Evolutionary conservation across 2,329 filamentous ascomycete species (phyloP).

Genomic region (Penicillium sp.): DNA sequence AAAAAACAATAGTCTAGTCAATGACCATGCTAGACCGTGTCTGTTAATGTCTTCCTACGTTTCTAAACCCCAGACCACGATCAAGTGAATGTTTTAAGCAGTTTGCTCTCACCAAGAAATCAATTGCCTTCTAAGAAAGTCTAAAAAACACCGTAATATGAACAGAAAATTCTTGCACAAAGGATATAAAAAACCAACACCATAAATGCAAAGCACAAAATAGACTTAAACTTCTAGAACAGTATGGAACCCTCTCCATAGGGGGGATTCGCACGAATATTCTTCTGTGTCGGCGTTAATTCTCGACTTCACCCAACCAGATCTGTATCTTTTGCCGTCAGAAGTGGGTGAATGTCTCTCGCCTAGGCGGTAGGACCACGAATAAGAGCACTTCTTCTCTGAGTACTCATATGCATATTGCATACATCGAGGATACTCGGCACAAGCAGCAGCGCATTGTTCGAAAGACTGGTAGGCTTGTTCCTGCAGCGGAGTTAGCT

Average conservation of each 20-base stretch:
- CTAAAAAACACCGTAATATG: neutral
- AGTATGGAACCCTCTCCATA: constrained; percentile 11
- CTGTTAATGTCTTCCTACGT: too few species aligned
- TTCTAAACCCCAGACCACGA: neutral
- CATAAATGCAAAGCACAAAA: neutral
- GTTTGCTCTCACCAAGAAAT: too few species aligned
- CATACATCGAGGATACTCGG: constrained; percentile 29
- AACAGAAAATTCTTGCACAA: neutral
- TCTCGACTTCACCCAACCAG: constrained; percentile 11
- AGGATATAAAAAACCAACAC: constrained; percentile 4
- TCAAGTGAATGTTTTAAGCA: neutral
- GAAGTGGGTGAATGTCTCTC: constrained; percentile 2
- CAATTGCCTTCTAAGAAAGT: neutral
- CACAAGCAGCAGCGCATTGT: constrained; percentile 51
- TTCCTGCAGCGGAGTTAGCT: constrained; percentile 42
- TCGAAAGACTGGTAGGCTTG: constrained; percentile 43
- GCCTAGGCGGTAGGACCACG: constrained; percentile 14
- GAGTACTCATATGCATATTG: constrained; percentile 26
- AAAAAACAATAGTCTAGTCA: neutral
- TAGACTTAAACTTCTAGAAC: neutral
- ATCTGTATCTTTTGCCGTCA: constrained; percentile 10
- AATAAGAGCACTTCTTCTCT: constrained; percentile 10
- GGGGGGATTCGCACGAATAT: constrained; percentile 2
- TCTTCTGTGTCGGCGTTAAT: constrained; percentile 9
- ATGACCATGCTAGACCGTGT: neutral